Evolutionary conservation across 2,329 filamentous ascomycete species (phyloP), one percentile per base, ranked within the genome.

Genomic region (Malbranchea zuffiana): DNA sequence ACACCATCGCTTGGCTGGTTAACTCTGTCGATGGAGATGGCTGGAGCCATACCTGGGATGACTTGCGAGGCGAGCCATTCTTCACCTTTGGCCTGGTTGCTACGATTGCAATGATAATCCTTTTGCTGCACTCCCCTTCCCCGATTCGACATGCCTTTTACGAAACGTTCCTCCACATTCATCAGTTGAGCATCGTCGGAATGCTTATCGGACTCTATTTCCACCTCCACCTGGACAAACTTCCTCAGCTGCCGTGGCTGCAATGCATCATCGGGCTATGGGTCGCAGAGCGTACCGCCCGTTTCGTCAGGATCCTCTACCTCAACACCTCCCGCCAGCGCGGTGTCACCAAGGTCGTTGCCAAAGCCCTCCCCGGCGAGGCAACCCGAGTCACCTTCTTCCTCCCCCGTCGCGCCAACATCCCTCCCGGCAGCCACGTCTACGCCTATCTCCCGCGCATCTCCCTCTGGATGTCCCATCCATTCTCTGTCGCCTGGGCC

Each of bases 1-100:
- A 93, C 59, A 82, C 80, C 6, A 48, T 71, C 16, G 75, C 78
- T 23, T 98, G 88, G 87, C 66, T 75, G 13, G 72, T 82, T 50
- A 90, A 92, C 45, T 79, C 78, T 41, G 61, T 78, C 13, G 68
- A 73, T 6, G 77, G 76, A 32, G 69, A 71, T 11, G 81, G 82
- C 23, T 79, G 72, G 67, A 50, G 61, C 0, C 74, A 75, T 19
- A 59, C 37, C 17, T 49, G 47, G 23, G 47, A 54, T 13, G 55
- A 59, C 6, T 37, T 66, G 18, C 47, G 48, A 32, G 47, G 48
- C 13, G 56, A 54, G 0, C 55, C 60, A 0, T 68, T 68, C 45
- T 64, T 68, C 36, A 42, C 46, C 8, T 67, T 56, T 50, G 66
- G 66, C 3, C 35, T 66, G 8, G 36, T 75, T 6, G 67, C 63